Evolutionary conservation across 805 yeast genomes (phyloP), one percentile per base, ranked within the genome.

Genomic region (Wickerhamiella alocasiicola): DNA sequence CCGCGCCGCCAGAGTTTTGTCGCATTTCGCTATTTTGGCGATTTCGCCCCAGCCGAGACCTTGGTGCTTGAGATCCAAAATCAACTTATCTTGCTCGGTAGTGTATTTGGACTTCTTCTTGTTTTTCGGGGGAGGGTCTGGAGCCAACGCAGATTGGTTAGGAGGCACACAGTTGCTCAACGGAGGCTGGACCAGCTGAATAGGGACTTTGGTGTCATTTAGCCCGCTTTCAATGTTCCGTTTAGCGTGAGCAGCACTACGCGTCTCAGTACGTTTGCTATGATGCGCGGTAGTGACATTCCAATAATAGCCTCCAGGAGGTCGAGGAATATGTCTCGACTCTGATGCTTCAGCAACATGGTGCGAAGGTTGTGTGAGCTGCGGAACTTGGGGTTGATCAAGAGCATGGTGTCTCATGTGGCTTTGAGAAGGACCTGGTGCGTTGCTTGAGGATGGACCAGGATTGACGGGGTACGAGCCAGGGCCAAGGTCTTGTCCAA

Each of bases 41-140:
- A 80, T 80, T 46, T 78, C 83, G 4, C 71, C 74, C 88, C 91
- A 80, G 1, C 74, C 61, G 47, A 70, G 72, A 23, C 87, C 84
- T 36, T 68, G 66, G 42, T 64, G 66, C 55, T 80, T 81, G 55
- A 80, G 56, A 15, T 63, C 62, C 6, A 80, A 68, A 27, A 80
- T 80, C 59, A 74, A 48, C 2, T 68, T 71, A 55, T 80, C 91
- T 55, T 80, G 88, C 44, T 72, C 76, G 46, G 68, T 64, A 19
- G 80, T 64, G 55, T 77, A 80, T 54, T 81, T 80, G n/a, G 83
- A 74, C 50, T 70, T 72, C 39, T 83, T 64, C 48, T 70, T 71
- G 6, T 71, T 62, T 25, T 81, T 61, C 43, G 71, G 73, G 30
- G 68, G 66, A 4, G 63, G 61, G 21, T 62, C 57, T 18, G 66